Base-by-base conservation (phyloP, 106 monocot genomes). In the Alisma plantagoaquatica region DNA sequence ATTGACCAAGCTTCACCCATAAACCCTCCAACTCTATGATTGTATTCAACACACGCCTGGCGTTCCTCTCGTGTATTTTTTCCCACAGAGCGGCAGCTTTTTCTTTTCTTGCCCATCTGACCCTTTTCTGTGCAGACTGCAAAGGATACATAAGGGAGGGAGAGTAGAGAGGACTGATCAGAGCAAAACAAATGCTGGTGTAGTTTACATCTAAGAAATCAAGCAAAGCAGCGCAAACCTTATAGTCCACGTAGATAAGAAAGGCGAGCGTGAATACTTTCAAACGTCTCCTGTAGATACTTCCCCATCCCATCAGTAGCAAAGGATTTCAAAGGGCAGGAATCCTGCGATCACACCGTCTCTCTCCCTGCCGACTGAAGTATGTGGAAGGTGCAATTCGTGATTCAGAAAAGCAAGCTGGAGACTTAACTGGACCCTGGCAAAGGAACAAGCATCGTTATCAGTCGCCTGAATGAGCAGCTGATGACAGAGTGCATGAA, bases 1-100 rank as follows among this genome's bases (percentile, higher is more conserved):
- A 98, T 25, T 98, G 98, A 6, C 98, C 98, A 43, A 98, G 70
- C 44, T 98, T 98, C 27, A 98, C 98, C 98, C 98, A 98, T 52
- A 98, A 64, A 25, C 98, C 98, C 70, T 98, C 82, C 62, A 98
- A 61, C 74, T 84, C 82, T 45, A 98, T 79, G 51, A 98, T 98
- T 52, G 86, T 48, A 63, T 76, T 85, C 46, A 98, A 78, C 46
- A 90, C 59, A 44, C 98, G 72, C 35, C 30, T 85, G 19, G 98
- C 98, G 71, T 98, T 98, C 31, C 90, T 48, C 61, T 77, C 71
- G 41, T 98, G 98, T 10, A 90, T 73, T 68, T 54, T 84, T 27
- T 71, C 74, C 98, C 98, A 98, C 52, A 90, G 46, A 32, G 29
- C 53, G 49, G 76, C 61, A 43, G 53, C 67, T 46, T 81, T 79